Percentiles rank a stretch among this genome's conserved stretches.
Conservation (phyloP, 2,329 filamentous ascomycete genomes). For the Zasmidium angulare region DNA sequence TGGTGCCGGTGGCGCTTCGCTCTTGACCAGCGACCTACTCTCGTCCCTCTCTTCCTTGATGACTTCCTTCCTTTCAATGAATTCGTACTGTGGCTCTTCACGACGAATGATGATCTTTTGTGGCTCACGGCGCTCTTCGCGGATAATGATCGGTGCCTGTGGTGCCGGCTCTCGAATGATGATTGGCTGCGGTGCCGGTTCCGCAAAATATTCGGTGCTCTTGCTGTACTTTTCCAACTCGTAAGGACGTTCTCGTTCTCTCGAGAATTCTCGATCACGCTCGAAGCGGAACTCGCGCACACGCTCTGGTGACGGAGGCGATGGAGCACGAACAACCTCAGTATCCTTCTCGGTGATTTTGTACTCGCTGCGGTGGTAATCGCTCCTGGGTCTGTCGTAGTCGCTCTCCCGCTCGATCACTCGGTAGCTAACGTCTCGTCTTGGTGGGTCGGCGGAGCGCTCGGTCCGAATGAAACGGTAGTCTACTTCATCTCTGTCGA, state of each 20-base stretch:
- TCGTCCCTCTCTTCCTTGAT: constrained; percentile 49
- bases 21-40: constrained; percentile 44
- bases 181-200: constrained; percentile 48
- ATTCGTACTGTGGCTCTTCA: constrained; percentile 58
- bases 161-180: constrained; percentile 53
- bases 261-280: constrained; percentile 49
- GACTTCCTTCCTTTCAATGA: constrained; percentile 57
- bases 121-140: constrained; percentile 48
- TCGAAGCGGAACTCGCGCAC: constrained; percentile 54
- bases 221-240: constrained; percentile 54
- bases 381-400: constrained; percentile 15
- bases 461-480: constrained; percentile 39
- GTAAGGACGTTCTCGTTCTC: constrained; percentile 42
- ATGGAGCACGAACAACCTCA: constrained; percentile 32
- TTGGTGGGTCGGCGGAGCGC: constrained; percentile 26
- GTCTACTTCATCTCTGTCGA: constrained; percentile 25
- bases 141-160: constrained; percentile 53
- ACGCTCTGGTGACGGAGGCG: constrained; percentile 43
- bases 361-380: constrained; percentile 37
- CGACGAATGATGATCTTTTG: constrained; percentile 55
- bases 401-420: constrained; percentile 34
- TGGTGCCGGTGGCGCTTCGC: constrained; percentile 35
- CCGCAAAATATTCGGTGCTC: constrained; percentile 53
- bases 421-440: constrained; percentile 35
- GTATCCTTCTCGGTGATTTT: constrained; percentile 39